Conservation (phyloP, 1,139 yeast species). For the Sporopachydermia cereana region DNA sequence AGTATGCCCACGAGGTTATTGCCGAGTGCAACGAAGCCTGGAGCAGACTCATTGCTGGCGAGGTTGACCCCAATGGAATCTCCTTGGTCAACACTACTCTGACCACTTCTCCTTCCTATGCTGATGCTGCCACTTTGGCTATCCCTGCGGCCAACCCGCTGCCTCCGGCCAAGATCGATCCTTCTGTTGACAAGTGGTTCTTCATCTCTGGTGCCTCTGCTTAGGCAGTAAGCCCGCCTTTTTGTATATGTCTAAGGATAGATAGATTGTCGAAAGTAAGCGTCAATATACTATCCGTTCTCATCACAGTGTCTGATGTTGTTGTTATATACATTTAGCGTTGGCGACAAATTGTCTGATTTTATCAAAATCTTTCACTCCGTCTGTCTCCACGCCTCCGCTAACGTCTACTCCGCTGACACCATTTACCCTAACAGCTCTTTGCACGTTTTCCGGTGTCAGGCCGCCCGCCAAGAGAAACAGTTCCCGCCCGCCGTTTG, state of each 20-base stretch:
- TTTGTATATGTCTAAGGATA: too few species aligned
- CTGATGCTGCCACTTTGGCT: slow-evolving; percentile 32
- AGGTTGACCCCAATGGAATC: slow-evolving; percentile 26
- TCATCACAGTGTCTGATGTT: too few species aligned
- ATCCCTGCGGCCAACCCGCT: slow-evolving; percentile 61
- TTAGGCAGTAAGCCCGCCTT: slow-evolving; percentile 23
- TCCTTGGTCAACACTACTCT: slow-evolving; percentile 41
- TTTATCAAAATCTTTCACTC: slow-evolving; percentile 56
- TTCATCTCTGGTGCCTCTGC: slow-evolving; percentile 84
- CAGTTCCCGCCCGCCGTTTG: slow-evolving; percentile 27
- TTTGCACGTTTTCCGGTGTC: slow-evolving; percentile 53
- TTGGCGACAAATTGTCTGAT: slow-evolving; percentile 43
- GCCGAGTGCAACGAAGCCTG: slow-evolving; percentile 73
- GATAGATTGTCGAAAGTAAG: too few species aligned
- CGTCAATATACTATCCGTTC: too few species aligned
- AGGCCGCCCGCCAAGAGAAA: slow-evolving; percentile 86
- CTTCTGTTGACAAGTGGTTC: slow-evolving; percentile 97
- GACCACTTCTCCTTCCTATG: slow-evolving; percentile 32
- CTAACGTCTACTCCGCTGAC: slow-evolving; percentile 89
- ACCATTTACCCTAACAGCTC: slow-evolving; percentile 37
- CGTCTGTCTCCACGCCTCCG: slow-evolving; percentile 84
- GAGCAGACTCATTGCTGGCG: slow-evolving; percentile 53
- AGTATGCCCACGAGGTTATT: slow-evolving; percentile 60
- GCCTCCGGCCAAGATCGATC: slow-evolving; percentile 90
- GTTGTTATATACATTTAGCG: slow-evolving; percentile 34